These are phyloP conservation scores for Pichia sp. DNA, from an alignment of 1,139 yeast species.

Conservation along the genomic window DNA sequence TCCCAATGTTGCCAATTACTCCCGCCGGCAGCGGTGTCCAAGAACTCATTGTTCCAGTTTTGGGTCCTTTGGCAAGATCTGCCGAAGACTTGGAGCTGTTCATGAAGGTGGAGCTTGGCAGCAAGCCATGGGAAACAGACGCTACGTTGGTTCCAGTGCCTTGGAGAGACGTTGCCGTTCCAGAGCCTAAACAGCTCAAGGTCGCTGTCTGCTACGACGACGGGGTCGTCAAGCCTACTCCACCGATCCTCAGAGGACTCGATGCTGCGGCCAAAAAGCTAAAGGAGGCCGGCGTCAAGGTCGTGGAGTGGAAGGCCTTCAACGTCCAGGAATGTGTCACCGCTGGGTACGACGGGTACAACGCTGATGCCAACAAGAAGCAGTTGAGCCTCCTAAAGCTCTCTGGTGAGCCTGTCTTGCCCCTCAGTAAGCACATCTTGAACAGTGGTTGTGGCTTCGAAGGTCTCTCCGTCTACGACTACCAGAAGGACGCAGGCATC, in stretches of 20 bases:
- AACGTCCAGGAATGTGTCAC: slow-evolving; percentile 44
- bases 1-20: slow-evolving; percentile 47
- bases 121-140: slow-evolving; percentile 66
- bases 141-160: slow-evolving; percentile 51
- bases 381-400: slow-evolving; percentile 43
- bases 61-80: slow-evolving; percentile 33
- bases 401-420: slow-evolving; percentile 59
- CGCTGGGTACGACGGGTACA: slow-evolving; percentile 44
- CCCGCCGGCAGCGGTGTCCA: slow-evolving; percentile 32
- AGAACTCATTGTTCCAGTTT: slow-evolving; percentile 23
- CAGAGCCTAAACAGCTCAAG: slow-evolving; percentile 39
- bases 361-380: slow-evolving; percentile 52
- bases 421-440: slow-evolving; percentile 50
- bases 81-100: slow-evolving; percentile 47
- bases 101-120: slow-evolving; percentile 49
- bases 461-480: slow-evolving; percentile 38
- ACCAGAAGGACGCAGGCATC: slow-evolving; percentile 38
- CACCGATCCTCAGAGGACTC: slow-evolving; percentile 59
- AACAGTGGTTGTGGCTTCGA: slow-evolving; percentile 53
- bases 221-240: slow-evolving; percentile 49
- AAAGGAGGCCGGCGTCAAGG: slow-evolving; percentile 51
- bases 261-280: slow-evolving; percentile 43
- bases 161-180: slow-evolving; percentile 52
- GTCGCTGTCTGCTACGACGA: slow-evolving; percentile 46
- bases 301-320: slow-evolving; percentile 53